Evolutionary conservation across 495 filamentous ascomycete species (phyloP).

Genomic region (Neurospora cerealis): DNA sequence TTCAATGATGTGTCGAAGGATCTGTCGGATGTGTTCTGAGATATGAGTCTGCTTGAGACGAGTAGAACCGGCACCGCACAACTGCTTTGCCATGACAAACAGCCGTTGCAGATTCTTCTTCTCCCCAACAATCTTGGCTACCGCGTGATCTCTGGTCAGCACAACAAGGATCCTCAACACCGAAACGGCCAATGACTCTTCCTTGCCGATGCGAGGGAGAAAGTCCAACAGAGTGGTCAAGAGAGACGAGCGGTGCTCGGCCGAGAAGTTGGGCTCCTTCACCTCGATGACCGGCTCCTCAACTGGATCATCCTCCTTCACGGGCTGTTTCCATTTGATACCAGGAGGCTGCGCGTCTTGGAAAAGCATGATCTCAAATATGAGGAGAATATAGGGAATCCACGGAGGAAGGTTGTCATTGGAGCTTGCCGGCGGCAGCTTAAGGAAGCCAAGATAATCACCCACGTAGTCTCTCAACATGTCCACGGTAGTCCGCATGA

Average conservation of each 20-base stretch:
- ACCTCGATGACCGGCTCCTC: slow-evolving; percentile 46
- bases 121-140: slow-evolving; percentile 69
- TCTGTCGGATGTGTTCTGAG: slow-evolving; percentile 58
- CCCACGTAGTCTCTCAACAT: slow-evolving; percentile 71
- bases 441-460: slow-evolving; percentile 70
- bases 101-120: slow-evolving; percentile 82
- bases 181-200: slow-evolving; percentile 74
- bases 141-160: slow-evolving; percentile 65
- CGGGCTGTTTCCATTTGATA: slow-evolving; percentile 61
- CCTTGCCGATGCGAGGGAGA: slow-evolving; percentile 76
- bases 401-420: slow-evolving; percentile 74
- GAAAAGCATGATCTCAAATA: slow-evolving; percentile 80
- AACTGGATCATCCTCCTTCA: slow-evolving; percentile 41
- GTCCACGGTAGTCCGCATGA: slow-evolving; percentile 66
- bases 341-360: slow-evolving; percentile 75
- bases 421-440: slow-evolving; percentile 54
- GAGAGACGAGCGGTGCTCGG: slow-evolving; percentile 56
- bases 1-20: slow-evolving; percentile 87
- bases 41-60: slow-evolving; percentile 59
- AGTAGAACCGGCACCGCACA: slow-evolving; percentile 64
- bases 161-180: slow-evolving; percentile 80
- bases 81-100: slow-evolving; percentile 89
- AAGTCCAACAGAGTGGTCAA: slow-evolving; percentile 71
- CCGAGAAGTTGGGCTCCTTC: slow-evolving; percentile 53
- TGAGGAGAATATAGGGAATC: slow-evolving; percentile 82